Base-by-base conservation (phyloP, 768 basidiomycete species). In the Boletus vermiculosoides region DNA sequence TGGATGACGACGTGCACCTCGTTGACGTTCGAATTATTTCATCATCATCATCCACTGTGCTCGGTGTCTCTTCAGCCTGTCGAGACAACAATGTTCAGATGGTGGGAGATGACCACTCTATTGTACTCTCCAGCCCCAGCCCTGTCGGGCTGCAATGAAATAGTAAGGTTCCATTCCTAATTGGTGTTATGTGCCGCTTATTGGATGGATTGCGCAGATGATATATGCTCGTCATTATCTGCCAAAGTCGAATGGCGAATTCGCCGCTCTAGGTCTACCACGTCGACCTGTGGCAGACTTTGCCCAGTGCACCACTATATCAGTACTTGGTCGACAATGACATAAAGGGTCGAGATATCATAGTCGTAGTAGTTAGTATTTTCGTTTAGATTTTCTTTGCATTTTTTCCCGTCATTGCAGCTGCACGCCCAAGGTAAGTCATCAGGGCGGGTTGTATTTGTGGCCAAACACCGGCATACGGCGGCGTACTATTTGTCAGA, bases 381-480 rank as follows among this genome's bases (percentile, higher is more conserved):
- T 63, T 60, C 39, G 56, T 56, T 52, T 55, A 54, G 48, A 63
- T 44, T 63, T 61, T 48, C 33, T 4, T 52, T 42, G 11, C 42
- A 54, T 56, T 52, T 44, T 46, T 44, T 50, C 41, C 39, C 16
- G 36, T 34, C 47, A 2, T 5, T 44, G n/a, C n/a, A 22, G 28
- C 28, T 37, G 16, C 39, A 25, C 55, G 46, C 54, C 49, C 66
- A 51, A 68, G 69, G 69, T 68, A 68, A 57, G 67, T 71, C 51
- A 59, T 66, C 36, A 57, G 64, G 64, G 65, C 60, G 50, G 59
- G 55, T 56, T 64, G 55, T 69, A 46, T 69, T 69, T 71, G 59
- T 61, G 57, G 45, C 68, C 68, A 71, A 69, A 71, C 60, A 69
- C 62, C 70, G 68, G 67, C 62, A 71, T 62, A 66, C 56, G 66